Evolutionary conservation across 176 grass and related monocot species (phyloP), one percentile per base, ranked within the genome.

Genomic region (Avena atlantica): DNA sequence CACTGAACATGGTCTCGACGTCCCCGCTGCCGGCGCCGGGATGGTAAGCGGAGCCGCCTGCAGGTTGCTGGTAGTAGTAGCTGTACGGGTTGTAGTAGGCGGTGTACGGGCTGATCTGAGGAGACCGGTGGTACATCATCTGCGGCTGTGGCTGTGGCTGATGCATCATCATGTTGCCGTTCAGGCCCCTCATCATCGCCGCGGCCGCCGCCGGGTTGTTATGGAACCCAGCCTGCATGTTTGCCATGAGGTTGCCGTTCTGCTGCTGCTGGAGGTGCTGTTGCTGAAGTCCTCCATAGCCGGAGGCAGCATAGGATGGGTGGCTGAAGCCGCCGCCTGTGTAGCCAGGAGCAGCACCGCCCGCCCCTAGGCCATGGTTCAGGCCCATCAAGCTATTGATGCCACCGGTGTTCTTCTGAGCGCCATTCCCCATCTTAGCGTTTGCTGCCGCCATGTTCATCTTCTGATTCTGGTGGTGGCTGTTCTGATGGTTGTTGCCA

Each of bases 81-180:
- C 79, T 89, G 81, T 93, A 89, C 4, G 91, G 91, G 77, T 84
- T 96, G 92, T 97, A 93, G 86, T 99, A 97, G 66, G 91, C 97
- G 16, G 97, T 91, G 90, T 97, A 99, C 14, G 97, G 92, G 78
- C 88, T 90, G 83, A 97, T 94, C 84, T 99, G 97, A 36, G 94
- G 92, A 81, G 97, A 93, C 78, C 91, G 88, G 49, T 95, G 88
- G 88, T 99, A 99, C 97, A 99, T 95, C 94, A 99, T 91, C 86
- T 93, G 97, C 4, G 94, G 89, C 84, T 92, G 94, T 53, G 91
- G 87, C 60, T 93, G 97, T 11, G 89, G 87, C 91, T 99, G 92
- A 34, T 92, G 90, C 92, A 97, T 94, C 94, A 97, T 92, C 87
- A 91, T 87, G 88, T 94, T 92, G 83, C 52, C 77, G 42, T 83